phyloP scores from a whole-genome alignment of 257 asterid species.

The Nicotiana tabacum region DNA sequence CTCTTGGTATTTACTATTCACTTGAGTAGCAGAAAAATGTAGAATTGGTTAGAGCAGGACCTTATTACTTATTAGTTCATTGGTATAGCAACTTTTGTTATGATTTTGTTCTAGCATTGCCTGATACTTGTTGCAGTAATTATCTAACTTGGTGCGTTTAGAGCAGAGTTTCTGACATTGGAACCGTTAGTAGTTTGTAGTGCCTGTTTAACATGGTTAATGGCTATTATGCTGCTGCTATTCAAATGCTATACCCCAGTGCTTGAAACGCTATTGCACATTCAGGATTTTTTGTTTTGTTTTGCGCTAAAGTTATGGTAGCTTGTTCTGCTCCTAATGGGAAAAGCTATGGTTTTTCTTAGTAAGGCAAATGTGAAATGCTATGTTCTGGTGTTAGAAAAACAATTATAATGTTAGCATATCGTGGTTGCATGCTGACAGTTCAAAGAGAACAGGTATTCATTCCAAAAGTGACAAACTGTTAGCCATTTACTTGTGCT shows the following conservation, averaged over 20 bases:
- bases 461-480: neutral
- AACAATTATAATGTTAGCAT: neutral
- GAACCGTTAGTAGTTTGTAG: neutral
- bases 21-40: constrained; percentile 4
- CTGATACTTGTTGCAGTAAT: neutral
- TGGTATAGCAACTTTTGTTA: neutral
- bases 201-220: neutral
- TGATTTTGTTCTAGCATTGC: neutral
- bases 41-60: neutral
- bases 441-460: neutral
- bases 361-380: neutral
- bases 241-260: neutral
- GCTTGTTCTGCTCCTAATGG: neutral
- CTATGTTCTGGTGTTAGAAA: neutral
- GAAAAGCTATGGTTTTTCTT: neutral
- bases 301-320: too few species aligned
- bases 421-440: neutral
- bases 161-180: neutral
- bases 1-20: neutral
- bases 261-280: neutral
- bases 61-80: neutral
- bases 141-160: neutral
- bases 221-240: neutral
- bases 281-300: neutral
- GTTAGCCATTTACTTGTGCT: neutral